Evolutionary conservation across 225 moss, liverwort and hornwort species (phyloP).

Genomic region (Sphagnum contortum): DNA sequence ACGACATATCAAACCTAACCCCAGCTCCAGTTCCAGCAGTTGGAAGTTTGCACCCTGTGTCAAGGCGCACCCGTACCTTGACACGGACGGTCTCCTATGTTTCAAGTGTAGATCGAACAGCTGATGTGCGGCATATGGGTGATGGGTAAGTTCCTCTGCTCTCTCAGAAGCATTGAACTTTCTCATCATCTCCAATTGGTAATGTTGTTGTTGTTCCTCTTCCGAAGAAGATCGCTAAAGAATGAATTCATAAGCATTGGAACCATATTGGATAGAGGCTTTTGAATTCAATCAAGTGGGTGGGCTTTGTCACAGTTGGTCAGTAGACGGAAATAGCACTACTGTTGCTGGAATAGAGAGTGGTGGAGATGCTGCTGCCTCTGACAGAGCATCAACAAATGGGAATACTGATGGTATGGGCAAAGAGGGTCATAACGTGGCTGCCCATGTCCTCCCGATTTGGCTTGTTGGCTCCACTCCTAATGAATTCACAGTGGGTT

Average conservation of each 20-base stretch:
- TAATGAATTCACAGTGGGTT: constrained; percentile 98
- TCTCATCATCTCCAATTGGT: not conserved
- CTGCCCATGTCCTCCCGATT: constrained; percentile 54
- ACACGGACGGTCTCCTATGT: constrained; percentile 77
- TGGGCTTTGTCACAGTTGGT: constrained; percentile 52
- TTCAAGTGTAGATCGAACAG: constrained; percentile 80
- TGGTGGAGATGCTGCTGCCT: constrained; percentile 25
- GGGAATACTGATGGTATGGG: constrained; percentile 55
- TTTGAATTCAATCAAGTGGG: not conserved
- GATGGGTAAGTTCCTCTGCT: constrained; percentile 63
- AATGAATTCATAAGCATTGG: not conserved
- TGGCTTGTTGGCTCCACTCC: constrained; percentile 96
- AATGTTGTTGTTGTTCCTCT: not conserved
- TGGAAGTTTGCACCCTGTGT: constrained; percentile 83
- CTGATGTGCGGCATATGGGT: constrained; percentile 70
- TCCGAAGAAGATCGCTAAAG: too few relatives aligned
- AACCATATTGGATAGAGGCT: too few relatives aligned
- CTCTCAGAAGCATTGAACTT: not conserved
- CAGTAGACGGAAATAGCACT: constrained; percentile 78
- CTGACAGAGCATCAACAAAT: constrained; percentile 45
- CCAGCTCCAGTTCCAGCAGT: constrained; percentile 76
- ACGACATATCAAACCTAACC: constrained; percentile 87
- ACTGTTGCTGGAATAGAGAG: constrained; percentile 71
- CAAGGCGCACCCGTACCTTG: constrained; percentile 87
- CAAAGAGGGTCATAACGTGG: constrained; percentile 57